Percentiles rank a stretch among this genome's conserved stretches.
phyloP scores from a whole-genome alignment of 306 rosid species.

The Cajanus cajan region DNA sequence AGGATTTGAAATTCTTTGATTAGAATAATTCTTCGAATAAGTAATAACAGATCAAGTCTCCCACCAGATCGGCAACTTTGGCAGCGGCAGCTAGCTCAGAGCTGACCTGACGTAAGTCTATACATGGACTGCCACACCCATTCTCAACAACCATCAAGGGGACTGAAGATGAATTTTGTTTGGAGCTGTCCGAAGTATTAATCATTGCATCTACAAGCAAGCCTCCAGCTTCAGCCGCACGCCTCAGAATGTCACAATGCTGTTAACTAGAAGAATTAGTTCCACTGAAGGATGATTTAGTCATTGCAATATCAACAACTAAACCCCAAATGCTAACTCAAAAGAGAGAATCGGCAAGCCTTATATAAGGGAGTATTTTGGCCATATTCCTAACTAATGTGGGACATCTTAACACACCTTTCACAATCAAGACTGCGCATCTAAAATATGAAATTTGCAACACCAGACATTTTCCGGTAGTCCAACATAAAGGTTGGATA shows the following conservation, averaged over 20 bases:
- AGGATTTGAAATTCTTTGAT: too few species aligned
- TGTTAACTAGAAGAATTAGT: constrained; percentile 48
- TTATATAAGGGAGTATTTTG: not conserved
- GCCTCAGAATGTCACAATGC: constrained; percentile 95
- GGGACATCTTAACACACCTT: not conserved
- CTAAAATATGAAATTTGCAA: not conserved
- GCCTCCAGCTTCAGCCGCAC: constrained; percentile 97
- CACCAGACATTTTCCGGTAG: not conserved
- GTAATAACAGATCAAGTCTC: constrained; percentile 32
- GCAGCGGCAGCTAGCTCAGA: constrained; percentile 95
- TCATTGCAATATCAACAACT: not conserved
- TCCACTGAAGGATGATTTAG: not conserved
- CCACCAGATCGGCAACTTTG: constrained; percentile 91
- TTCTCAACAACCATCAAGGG: constrained; percentile 95
- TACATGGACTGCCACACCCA: constrained; percentile 97
- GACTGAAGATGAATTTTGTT: constrained; percentile 52
- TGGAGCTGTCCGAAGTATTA: constrained; percentile 51
- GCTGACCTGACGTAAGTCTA: constrained; percentile 98
- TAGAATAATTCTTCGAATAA: too few species aligned
- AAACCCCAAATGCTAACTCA: not conserved
- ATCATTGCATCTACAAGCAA: constrained; percentile 94
- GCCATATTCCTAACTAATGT: not conserved
- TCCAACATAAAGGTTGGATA: not conserved
- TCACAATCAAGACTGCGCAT: not conserved
- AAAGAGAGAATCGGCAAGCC: not conserved